These are phyloP conservation scores for Phaeoacremonium minimum DNA, from an alignment of 2,329 filamentous ascomycete genomes.

Conservation along the genomic window DNA sequence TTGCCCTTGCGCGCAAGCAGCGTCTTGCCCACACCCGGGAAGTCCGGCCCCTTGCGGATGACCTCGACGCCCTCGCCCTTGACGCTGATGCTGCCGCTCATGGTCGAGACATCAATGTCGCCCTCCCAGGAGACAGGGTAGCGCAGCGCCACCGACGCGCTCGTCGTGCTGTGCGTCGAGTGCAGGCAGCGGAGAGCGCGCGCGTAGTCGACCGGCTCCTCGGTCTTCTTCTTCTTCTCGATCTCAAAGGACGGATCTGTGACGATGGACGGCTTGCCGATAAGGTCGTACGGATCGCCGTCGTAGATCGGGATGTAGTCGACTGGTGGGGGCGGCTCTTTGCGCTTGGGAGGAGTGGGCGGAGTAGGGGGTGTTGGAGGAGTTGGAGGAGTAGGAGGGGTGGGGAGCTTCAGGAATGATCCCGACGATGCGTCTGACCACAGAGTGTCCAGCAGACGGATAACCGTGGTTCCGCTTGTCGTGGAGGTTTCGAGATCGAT, in stretches of 20 bases:
- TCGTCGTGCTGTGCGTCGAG: conserved; percentile 38
- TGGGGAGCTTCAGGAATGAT: conserved; percentile 15
- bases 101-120: conserved; percentile 28
- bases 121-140: conserved; percentile 50
- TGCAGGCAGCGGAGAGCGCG: conserved; percentile 28
- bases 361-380: conserved; percentile 1
- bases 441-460: conserved; percentile 37
- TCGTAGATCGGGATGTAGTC: conserved; percentile 8
- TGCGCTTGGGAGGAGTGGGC: background rate
- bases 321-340: background rate
- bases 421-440: conserved; percentile 26
- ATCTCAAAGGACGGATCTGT: background rate
- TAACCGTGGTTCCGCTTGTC: conserved; percentile 34
- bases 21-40: conserved; percentile 24
- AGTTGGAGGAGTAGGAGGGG: conserved; percentile 2
- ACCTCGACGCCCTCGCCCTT: conserved; percentile 38
- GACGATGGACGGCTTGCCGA: background rate
- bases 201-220: background rate
- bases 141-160: conserved; percentile 33
- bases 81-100: conserved; percentile 33
- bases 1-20: conserved; percentile 36
- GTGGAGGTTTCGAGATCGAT: conserved; percentile 34
- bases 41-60: conserved; percentile 21
- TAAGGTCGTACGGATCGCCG: conserved; percentile 11
- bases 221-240: conserved; percentile 1